Base-by-base conservation (phyloP, 345 rosid species). In the Populus ilicifolia region DNA sequence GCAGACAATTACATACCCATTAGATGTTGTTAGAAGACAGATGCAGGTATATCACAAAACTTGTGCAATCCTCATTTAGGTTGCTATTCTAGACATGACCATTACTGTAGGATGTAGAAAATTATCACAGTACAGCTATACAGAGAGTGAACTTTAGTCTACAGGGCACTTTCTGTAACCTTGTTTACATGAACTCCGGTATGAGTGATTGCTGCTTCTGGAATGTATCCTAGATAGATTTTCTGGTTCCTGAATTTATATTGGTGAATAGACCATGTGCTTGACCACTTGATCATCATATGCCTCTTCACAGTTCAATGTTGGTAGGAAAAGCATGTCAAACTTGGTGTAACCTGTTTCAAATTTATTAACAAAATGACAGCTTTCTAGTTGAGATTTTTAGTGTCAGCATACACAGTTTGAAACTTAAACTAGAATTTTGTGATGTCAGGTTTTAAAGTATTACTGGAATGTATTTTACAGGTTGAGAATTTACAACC, bases 21-120 rank as follows among this genome's bases (percentile, higher is more conserved):
- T 96, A 79, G 97, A 96, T 87, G 99, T 96, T 79, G 98, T 96
- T 63, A 87, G 98, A 84, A 88, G 99, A 80, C 99, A 96, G 86
- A 96, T 96, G 99, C 99, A 93, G 99, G 99, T 96, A 84, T 54
- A 38, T 17, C n/a, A 1, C n/a, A 41, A 35, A 8, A 33, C 29
- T 23, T 6, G n/a, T 21, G 29, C 70, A 27, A 29, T 64, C 66
- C 6, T 35, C 25, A 6, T 23, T 52, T 68, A 17, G 52, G 41
- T 38, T 17, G 13, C 46, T 74, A 72, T 74, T 74, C 52, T 75
- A 33, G 18, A 14, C 59, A 70, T 43, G 16, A 6, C 23, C 4
- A 44, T 5, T 46, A 12, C 56, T 33, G 25, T n/a, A 36, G 44
- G 43, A 56, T 61, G 41, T 29, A 43, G 43, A 6, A 29, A 62